These are phyloP conservation scores for Casuarina cunninghamiana DNA, from an alignment of 306 rosid species.

Conservation along the genomic window DNA sequence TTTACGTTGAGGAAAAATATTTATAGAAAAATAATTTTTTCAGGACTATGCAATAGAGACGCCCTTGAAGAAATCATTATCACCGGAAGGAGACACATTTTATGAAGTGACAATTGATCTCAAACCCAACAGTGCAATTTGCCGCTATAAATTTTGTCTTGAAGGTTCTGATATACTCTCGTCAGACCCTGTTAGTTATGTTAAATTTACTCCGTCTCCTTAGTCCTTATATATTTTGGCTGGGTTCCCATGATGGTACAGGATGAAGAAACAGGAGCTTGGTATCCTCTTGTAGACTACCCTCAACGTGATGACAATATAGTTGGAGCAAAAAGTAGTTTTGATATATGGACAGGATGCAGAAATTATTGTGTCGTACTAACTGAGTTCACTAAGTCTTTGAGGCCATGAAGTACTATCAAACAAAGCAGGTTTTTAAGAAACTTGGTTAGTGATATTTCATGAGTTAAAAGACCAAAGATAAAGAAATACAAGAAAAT, in stretches of 20 bases:
- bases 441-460: conserved; percentile 70
- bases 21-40: conserved; percentile 25
- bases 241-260: conserved; percentile 33
- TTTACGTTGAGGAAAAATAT: conserved; percentile 29
- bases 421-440: conserved; percentile 29
- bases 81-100: conserved; percentile 48
- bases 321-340: conserved; percentile 51
- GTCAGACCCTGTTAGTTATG: conserved; percentile 23
- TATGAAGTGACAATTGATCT: conserved; percentile 71
- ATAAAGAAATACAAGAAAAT: conserved; percentile 76
- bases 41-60: conserved; percentile 96
- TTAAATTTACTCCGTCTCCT: conserved; percentile 13
- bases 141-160: conserved; percentile 83
- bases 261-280: conserved; percentile 90
- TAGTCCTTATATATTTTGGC: not conserved
- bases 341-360: conserved; percentile 59
- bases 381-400: not conserved
- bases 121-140: conserved; percentile 43
- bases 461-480: conserved; percentile 49
- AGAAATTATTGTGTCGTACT: conserved; percentile 13
- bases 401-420: not conserved
- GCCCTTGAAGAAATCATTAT: conserved; percentile 57
- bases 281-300: conserved; percentile 68
- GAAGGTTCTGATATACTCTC: conserved; percentile 56
- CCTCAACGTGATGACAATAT: conserved; percentile 53